Conservation (phyloP, 2,329 filamentous ascomycete genomes). For the Chlorencoelia australis region DNA sequence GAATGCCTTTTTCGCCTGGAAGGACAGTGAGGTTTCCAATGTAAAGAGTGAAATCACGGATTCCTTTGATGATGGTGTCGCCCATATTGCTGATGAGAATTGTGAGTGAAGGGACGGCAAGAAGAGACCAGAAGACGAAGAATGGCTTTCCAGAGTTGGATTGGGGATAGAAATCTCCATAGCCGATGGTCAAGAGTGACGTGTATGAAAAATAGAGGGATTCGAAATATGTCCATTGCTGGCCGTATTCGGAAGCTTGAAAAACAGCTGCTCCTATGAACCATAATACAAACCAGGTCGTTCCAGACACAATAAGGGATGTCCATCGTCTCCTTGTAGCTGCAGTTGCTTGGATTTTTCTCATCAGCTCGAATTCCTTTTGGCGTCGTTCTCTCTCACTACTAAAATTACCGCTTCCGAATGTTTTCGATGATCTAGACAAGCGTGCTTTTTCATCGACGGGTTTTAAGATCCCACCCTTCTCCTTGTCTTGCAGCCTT, state of each 20-base stretch:
- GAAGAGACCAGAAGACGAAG: conserved; percentile 86
- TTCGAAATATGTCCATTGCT: conserved; percentile 65
- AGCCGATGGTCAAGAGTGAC: conserved; percentile 75
- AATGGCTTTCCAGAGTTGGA: conserved; percentile 73
- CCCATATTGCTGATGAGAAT: conserved; percentile 76
- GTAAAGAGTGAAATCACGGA: conserved; percentile 45
- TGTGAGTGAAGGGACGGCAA: conserved; percentile 81
- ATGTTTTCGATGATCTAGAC: not conserved
- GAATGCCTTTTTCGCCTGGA: conserved; percentile 43
- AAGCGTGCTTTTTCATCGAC: conserved; percentile 7
- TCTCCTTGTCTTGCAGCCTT: conserved; percentile 35
- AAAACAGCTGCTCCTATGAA: conserved; percentile 72
- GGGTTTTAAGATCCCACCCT: conserved; percentile 40
- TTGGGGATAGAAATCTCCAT: conserved; percentile 69
- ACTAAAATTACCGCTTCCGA: conserved; percentile 2
- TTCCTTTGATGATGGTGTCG: conserved; percentile 64
- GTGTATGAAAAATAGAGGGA: conserved; percentile 81
- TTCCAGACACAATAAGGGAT: conserved; percentile 56
- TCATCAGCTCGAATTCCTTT: conserved; percentile 71
- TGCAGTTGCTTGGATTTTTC: conserved; percentile 61
- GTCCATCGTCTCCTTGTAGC: conserved; percentile 62
- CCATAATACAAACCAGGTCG: conserved; percentile 68
- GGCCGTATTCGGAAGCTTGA: conserved; percentile 37
- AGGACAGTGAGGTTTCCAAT: conserved; percentile 51
- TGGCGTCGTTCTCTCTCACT: conserved; percentile 52